Conservation (phyloP, 305 asterid genomes). For the Plantago coronopus region DNA sequence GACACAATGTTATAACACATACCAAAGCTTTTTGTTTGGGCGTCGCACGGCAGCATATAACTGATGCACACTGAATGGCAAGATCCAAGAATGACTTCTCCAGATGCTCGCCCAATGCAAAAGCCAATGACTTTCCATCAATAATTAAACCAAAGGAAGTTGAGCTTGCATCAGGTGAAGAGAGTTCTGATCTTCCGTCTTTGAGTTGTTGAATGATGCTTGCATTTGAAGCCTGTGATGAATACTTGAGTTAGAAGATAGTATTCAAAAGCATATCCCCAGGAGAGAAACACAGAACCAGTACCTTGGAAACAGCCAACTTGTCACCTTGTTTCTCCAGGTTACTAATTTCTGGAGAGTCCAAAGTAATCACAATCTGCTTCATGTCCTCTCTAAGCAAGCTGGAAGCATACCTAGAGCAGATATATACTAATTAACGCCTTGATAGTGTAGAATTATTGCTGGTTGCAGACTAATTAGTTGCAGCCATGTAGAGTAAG, state of each 20-base stretch:
- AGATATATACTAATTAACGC: slow-evolving; percentile 15
- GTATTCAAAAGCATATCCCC: neutral
- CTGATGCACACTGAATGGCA: slow-evolving; percentile 72
- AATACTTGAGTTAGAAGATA: slow-evolving; percentile 23
- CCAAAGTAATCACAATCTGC: slow-evolving; percentile 75
- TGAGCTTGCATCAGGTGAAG: slow-evolving; percentile 47
- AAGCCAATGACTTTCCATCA: slow-evolving; percentile 76
- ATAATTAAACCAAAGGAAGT: slow-evolving; percentile 66
- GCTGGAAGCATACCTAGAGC: slow-evolving; percentile 81
- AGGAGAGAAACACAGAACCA: slow-evolving; percentile 20
- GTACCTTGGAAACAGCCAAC: slow-evolving; percentile 66
- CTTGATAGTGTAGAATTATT: slow-evolving; percentile 3
- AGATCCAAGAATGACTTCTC: slow-evolving; percentile 71
- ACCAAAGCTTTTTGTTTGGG: slow-evolving; percentile 99
- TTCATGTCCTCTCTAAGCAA: slow-evolving; percentile 80
- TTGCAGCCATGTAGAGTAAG: slow-evolving; percentile 15
- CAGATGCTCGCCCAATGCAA: slow-evolving; percentile 53
- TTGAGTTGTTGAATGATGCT: slow-evolving; percentile 62
- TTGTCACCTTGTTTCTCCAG: slow-evolving; percentile 72
- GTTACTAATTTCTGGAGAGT: slow-evolving; percentile 52
- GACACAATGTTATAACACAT: slow-evolving; percentile 33
- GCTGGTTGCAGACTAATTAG: neutral
- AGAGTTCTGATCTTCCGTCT: slow-evolving; percentile 48
- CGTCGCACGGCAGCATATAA: slow-evolving; percentile 92
- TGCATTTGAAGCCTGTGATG: slow-evolving; percentile 57